Evolutionary conservation across 257 asterid species (phyloP).

Genomic region (Solanum clarkiae): DNA sequence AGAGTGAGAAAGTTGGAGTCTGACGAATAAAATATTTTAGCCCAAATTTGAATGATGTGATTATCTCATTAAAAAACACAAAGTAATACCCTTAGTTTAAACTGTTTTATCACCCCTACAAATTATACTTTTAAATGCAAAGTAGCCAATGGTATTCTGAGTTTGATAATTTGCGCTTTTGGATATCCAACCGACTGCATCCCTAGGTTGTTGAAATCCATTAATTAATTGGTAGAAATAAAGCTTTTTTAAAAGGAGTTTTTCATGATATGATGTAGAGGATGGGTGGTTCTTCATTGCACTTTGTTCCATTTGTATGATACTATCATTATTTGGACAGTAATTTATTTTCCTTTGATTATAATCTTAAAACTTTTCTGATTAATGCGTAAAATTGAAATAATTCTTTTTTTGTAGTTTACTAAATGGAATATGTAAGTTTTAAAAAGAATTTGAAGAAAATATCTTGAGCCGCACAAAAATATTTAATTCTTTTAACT

Average conservation of each 20-base stretch:
- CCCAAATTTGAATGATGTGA: neutral
- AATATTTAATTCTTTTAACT: neutral
- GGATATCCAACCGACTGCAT: neutral
- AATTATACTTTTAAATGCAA: neutral
- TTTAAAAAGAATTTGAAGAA: neutral
- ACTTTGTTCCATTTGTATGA: neutral
- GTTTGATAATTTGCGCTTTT: neutral
- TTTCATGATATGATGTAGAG: neutral
- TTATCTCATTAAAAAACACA: neutral
- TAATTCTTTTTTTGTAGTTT: neutral
- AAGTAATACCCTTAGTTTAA: neutral
- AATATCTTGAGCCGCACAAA: neutral
- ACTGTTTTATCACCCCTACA: neutral
- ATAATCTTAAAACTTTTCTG: neutral
- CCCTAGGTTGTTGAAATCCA: neutral
- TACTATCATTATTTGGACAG: neutral
- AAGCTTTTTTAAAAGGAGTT: neutral
- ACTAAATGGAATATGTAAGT: neutral
- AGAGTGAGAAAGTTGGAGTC: neutral
- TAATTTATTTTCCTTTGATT: neutral
- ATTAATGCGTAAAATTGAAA: neutral
- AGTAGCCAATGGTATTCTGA: neutral
- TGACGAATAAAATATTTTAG: neutral
- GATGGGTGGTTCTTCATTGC: neutral
- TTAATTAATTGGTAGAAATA: neutral